Evolutionary conservation across 352 stramenopile species (phyloP).

Genomic region (Phytophthora cactorum): DNA sequence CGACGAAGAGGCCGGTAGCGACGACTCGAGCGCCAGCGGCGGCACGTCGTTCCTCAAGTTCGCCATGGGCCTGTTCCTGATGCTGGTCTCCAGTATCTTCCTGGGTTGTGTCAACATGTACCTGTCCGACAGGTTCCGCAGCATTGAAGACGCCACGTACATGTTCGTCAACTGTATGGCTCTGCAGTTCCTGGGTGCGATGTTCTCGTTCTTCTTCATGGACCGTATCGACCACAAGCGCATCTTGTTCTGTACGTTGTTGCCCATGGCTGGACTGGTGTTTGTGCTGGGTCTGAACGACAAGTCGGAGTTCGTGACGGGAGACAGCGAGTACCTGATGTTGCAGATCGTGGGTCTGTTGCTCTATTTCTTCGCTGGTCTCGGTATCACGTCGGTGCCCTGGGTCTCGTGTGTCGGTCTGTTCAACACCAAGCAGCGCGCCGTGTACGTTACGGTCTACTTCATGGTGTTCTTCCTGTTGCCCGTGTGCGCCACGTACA

Average conservation of each 20-base stretch:
- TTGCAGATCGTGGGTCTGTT: slow-evolving; percentile 73
- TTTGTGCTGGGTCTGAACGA: slow-evolving; percentile 67
- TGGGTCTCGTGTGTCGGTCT: slow-evolving; percentile 79
- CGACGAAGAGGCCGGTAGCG: slow-evolving; percentile 61
- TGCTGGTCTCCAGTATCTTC: slow-evolving; percentile 74
- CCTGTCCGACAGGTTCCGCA: slow-evolving; percentile 62
- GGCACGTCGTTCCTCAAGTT: slow-evolving; percentile 67
- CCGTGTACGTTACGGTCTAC: slow-evolving; percentile 66
- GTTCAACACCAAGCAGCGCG: slow-evolving; percentile 70
- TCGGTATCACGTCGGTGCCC: slow-evolving; percentile 74
- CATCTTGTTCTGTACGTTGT: slow-evolving; percentile 74
- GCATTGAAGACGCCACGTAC: slow-evolving; percentile 68
- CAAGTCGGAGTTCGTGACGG: slow-evolving; percentile 53
- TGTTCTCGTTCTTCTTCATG: slow-evolving; percentile 90
- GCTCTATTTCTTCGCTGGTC: slow-evolving; percentile 80
- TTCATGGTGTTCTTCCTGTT: slow-evolving; percentile 83
- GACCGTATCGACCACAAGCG: slow-evolving; percentile 78
- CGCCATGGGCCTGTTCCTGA: slow-evolving; percentile 64
- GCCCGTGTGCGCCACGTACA: slow-evolving; percentile 51
- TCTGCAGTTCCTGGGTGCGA: slow-evolving; percentile 71
- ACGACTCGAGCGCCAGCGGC: slow-evolving; percentile 36
- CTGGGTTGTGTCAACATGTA: slow-evolving; percentile 79
- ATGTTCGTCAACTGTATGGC: slow-evolving; percentile 83
- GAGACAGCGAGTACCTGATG: slow-evolving; percentile 66
- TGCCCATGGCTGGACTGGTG: slow-evolving; percentile 56